Evolutionary conservation across 2,329 filamentous ascomycete genomes (phyloP).

Genomic region (Penicillium expansum): DNA sequence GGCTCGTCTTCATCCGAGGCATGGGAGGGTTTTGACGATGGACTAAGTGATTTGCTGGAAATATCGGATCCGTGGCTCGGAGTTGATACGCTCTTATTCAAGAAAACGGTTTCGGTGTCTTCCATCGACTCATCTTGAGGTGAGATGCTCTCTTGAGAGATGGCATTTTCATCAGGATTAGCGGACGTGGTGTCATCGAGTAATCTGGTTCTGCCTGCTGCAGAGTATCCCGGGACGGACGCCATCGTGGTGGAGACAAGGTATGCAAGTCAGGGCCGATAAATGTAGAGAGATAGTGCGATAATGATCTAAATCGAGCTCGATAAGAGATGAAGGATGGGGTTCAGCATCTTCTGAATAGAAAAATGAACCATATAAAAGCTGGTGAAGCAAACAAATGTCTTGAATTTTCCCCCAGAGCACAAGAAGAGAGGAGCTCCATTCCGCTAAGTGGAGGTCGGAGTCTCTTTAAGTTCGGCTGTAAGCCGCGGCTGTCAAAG

Average conservation of each 20-base stretch:
- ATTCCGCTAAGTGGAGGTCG: conserved; percentile 1
- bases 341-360: conserved; percentile 6
- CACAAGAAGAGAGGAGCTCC: background rate
- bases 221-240: conserved; percentile 34
- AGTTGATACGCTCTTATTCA: conserved; percentile 25
- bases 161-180: conserved; percentile 15
- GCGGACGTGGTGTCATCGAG: conserved; percentile 24
- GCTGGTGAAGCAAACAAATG: background rate
- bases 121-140: conserved; percentile 18
- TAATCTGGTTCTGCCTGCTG: conserved; percentile 27
- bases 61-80: conserved; percentile 14
- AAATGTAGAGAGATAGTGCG: background rate
- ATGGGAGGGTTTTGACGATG: conserved; percentile 14
- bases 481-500: conserved; percentile 21
- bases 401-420: background rate
- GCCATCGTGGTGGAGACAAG: conserved; percentile 29
- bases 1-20: conserved; percentile 34
- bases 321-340: background rate
- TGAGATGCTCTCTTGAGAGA: conserved; percentile 8
- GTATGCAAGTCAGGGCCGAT: background rate
- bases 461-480: conserved; percentile 17
- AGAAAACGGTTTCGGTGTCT: conserved; percentile 32
- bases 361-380: background rate
- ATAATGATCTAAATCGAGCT: conserved; percentile 1
- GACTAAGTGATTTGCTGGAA: conserved; percentile 17